These are phyloP conservation scores for Aphanomyces invadans DNA, from an alignment of 352 stramenopile genomes.

Conservation along the genomic window DNA sequence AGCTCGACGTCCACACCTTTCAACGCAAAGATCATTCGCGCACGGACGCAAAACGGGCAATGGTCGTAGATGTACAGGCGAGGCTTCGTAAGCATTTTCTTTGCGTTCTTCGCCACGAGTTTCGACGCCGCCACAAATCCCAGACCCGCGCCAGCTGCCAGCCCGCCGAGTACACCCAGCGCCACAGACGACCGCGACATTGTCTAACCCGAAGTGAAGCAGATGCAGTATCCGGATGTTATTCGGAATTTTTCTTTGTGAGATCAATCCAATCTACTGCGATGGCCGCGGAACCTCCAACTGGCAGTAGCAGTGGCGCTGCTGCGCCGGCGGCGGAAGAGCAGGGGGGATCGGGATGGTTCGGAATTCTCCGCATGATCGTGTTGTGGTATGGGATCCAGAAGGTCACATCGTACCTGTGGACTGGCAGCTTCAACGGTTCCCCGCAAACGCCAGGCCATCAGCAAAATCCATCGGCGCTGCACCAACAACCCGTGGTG, in stretches of 20 bases:
- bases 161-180: background rate
- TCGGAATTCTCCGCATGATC: conserved; percentile 49
- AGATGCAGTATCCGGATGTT: background rate
- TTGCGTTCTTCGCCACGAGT: conserved; percentile 9
- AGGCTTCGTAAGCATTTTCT: background rate
- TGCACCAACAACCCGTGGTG: conserved; percentile 19
- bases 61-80: conserved; percentile 53
- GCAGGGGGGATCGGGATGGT: conserved; percentile 20
- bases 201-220: background rate
- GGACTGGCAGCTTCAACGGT: conserved; percentile 21
- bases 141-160: conserved; percentile 1
- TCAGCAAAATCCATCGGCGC: conserved; percentile 5
- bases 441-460: background rate
- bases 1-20: conserved; percentile 29
- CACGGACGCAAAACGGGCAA: conserved; percentile 47
- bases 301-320: background rate
- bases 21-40: conserved; percentile 42
- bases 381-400: conserved; percentile 79
- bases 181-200: background rate
- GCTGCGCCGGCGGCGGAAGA: background rate
- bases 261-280: too few relatives aligned
- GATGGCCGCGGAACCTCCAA: background rate
- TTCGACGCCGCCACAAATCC: conserved; percentile 15
- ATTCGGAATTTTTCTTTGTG: too few relatives aligned
- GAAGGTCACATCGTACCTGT: conserved; percentile 39